Evolutionary conservation across 768 basidiomycete species (phyloP).

Genomic region (Hysterangium stoloniferum): DNA sequence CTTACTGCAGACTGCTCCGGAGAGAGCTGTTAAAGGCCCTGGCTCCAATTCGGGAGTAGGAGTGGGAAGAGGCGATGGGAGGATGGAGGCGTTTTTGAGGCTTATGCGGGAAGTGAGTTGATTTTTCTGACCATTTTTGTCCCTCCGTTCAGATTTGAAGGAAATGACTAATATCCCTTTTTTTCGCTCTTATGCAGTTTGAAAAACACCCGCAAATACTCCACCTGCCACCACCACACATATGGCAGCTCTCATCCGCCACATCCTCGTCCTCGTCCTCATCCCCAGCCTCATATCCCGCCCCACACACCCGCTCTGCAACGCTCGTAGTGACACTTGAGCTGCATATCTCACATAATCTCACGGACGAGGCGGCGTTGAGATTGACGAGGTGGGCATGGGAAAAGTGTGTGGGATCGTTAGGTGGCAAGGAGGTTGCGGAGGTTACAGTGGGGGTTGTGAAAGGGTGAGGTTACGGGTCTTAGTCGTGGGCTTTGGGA

Average conservation of each 20-base stretch:
- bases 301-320: constrained; percentile 15
- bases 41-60: too few species aligned
- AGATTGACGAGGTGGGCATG: constrained; percentile 70
- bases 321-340: constrained; percentile 73
- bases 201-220: constrained; percentile 79
- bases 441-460: constrained; percentile 74
- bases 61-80: constrained; percentile 33
- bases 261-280: constrained; percentile 6
- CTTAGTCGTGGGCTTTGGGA: too few species aligned
- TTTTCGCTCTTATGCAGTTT: constrained; percentile 38
- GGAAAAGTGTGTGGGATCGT: constrained; percentile 31
- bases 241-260: constrained; percentile 67
- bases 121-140: neutral
- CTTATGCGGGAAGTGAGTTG: constrained; percentile 70
- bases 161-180: neutral
- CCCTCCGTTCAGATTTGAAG: neutral
- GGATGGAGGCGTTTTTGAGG: constrained; percentile 77
- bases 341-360: constrained; percentile 59
- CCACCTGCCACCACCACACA: constrained; percentile 77
- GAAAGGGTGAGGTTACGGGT: constrained; percentile 33
- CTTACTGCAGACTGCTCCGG: constrained; percentile 83
- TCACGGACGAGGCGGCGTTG: constrained; percentile 66
- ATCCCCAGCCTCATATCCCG: constrained; percentile 16
- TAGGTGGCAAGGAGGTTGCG: constrained; percentile 32
- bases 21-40: constrained; percentile 31